Conservation (phyloP, 257 asterid species). For the Cordia subcordata region DNA sequence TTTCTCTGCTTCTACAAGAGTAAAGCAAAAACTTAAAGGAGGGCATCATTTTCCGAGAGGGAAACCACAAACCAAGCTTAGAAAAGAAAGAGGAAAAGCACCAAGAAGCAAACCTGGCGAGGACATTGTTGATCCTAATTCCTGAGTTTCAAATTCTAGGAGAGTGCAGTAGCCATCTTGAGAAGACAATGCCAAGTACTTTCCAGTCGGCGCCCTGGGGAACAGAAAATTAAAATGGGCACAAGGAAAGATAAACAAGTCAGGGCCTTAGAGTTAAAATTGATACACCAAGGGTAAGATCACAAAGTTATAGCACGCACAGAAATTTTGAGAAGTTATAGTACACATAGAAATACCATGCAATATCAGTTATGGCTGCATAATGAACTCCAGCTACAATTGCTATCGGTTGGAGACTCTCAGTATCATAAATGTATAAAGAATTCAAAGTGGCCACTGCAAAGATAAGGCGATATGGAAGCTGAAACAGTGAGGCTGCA, state of each 20-base stretch:
- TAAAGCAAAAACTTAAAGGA: not conserved
- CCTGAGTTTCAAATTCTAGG: slow-evolving; percentile 77
- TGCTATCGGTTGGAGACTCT: slow-evolving; percentile 81
- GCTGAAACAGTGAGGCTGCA: slow-evolving; percentile 74
- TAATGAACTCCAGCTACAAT: slow-evolving; percentile 86
- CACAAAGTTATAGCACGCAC: not conserved
- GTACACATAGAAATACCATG: slow-evolving; percentile 55
- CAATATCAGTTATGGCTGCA: slow-evolving; percentile 92
- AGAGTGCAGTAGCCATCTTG: slow-evolving; percentile 99
- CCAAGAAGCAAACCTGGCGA: slow-evolving; percentile 41
- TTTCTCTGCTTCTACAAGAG: slow-evolving; percentile 34
- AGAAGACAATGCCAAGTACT: slow-evolving; percentile 70
- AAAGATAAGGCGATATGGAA: slow-evolving; percentile 85
- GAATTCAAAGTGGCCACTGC: slow-evolving; percentile 96
- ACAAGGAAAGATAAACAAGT: not conserved
- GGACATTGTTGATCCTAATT: slow-evolving; percentile 62
- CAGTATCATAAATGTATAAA: slow-evolving; percentile 80
- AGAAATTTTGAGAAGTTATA: slow-evolving; percentile 6
- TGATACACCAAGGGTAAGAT: not conserved
- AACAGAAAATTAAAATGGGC: not conserved
- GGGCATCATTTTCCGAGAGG: too few species aligned
- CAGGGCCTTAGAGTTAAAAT: not conserved
- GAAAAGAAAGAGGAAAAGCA: slow-evolving; percentile 3
- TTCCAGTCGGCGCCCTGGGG: slow-evolving; percentile 73
- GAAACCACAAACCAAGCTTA: slow-evolving; percentile 1